phyloP scores from a whole-genome alignment of 345 rosid species.

The Chamaenerion angustifolium region DNA sequence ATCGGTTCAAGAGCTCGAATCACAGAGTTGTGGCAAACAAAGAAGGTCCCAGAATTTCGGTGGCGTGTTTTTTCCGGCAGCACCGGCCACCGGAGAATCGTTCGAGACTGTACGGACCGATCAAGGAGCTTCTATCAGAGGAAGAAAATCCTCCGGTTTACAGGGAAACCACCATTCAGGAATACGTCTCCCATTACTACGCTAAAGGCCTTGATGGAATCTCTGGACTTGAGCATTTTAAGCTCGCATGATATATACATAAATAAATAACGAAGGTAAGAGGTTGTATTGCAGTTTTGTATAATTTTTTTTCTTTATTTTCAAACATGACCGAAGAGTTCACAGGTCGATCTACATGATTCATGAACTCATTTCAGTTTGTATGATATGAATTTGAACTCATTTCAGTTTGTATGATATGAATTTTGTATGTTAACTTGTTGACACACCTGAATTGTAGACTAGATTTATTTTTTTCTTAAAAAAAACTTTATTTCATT shows the following conservation, averaged over 20 bases:
- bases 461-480: too few species aligned
- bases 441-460: too few species aligned
- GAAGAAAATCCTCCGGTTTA: conserved; percentile 19
- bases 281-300: too few species aligned
- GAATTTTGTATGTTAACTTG: too few species aligned
- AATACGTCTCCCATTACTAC: conserved; percentile 5
- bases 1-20: conserved; percentile 2
- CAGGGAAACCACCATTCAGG: conserved; percentile 14
- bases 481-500: too few species aligned
- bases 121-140: conserved; percentile 20
- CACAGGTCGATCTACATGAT: too few species aligned
- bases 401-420: too few species aligned
- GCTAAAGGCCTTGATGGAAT: conserved; percentile 11
- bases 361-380: too few species aligned
- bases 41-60: conserved; percentile 17
- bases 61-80: conserved; percentile 13
- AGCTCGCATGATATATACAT: conserved; percentile 7
- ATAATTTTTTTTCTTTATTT: too few species aligned
- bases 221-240: conserved; percentile 9
- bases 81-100: conserved; percentile 8
- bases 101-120: conserved; percentile 15
- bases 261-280: too few species aligned
- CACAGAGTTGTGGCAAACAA: conserved; percentile 4
- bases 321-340: too few species aligned
- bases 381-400: too few species aligned